These are phyloP conservation scores for Penicillium carneum DNA, from an alignment of 2,329 filamentous ascomycete species.

Conservation along the genomic window DNA sequence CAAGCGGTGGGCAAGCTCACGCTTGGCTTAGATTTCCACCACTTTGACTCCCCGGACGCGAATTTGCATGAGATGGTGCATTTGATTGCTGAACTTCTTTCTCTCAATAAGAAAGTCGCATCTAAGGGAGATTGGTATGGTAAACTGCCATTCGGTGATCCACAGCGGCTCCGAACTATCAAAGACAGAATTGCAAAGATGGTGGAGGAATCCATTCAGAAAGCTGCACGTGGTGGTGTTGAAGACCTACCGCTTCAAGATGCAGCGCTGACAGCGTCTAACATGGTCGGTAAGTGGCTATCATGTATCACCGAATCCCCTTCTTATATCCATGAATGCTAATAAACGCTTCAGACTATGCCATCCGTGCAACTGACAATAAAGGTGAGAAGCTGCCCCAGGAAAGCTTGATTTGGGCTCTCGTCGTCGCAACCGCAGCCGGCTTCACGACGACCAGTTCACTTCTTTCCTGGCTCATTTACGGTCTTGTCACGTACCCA, in stretches of 20 bases:
- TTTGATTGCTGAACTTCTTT: conserved; percentile 59
- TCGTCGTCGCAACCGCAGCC: conserved; percentile 63
- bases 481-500: conserved; percentile 61
- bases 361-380: conserved; percentile 61
- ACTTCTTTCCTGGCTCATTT: conserved; percentile 66
- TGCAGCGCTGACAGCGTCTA: conserved; percentile 53
- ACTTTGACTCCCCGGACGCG: conserved; percentile 55
- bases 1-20: conserved; percentile 56
- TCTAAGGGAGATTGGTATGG: conserved; percentile 64
- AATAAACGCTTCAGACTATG: conserved; percentile 54
- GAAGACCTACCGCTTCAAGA: conserved; percentile 48
- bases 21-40: conserved; percentile 55
- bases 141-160: conserved; percentile 65
- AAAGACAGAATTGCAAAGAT: conserved; percentile 32
- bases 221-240: conserved; percentile 32
- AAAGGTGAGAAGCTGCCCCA: conserved; percentile 63
- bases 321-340: background rate
- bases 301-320: conserved; percentile 17
- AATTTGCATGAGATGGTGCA: conserved; percentile 61
- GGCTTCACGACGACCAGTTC: conserved; percentile 69
- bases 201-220: conserved; percentile 35
- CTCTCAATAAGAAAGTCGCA: conserved; percentile 66
- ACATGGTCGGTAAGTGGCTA: conserved; percentile 53
- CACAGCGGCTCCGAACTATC: conserved; percentile 49
- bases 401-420: conserved; percentile 49